Evolutionary conservation across 495 filamentous ascomycete genomes (phyloP), one percentile per base, ranked within the genome.

Genomic region (Zalerion maritima): DNA sequence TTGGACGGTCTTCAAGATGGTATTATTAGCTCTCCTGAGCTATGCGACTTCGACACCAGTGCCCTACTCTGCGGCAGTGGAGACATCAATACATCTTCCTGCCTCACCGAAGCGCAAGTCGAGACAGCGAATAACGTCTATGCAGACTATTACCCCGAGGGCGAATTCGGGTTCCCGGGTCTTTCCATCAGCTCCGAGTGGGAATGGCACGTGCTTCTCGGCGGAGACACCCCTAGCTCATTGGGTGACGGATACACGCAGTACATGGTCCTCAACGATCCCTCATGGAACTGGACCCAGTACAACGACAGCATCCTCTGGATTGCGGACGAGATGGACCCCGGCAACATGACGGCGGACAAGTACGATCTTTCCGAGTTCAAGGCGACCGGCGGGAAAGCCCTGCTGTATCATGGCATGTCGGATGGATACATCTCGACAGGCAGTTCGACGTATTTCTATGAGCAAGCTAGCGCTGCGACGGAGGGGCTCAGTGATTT

Each of bases 1-100:
- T 49, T 69, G 12, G 78, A 82, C 43, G 76, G 77, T 1, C 54
- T 69, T 0, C 46, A 54, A 4, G 78, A 81, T 39, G 68, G 62
- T 17, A 73, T 81, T 41, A 71, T 83, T 37, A 71, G 70, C 37
- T 52, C 64, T 26, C 71, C 76, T 0, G 52, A 59, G 21, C 49
- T 61, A 10, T 84, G 77, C 52, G 47, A 60, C 16, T 67, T 75
- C 9, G 41, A 62, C 23, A 50, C 67, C 9, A 54, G 64, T 25
- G 48, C 49, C 0, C 38, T 82, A 14, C 61, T 67, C 6, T 80
- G 77, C 45, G 38, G 40, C 0, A 28, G 37, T 2, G 31, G 40
- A 20, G 43, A 47, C 4, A 39, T 46, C 8, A 46, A 45, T 21
- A 49, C 50, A 0, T 43, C 41, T 1, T 32, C 38, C 11, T 81